Percentiles rank a stretch among this genome's conserved stretches.
Conservation (phyloP, 768 basidiomycete genomes). For the Russula sp. region DNA sequence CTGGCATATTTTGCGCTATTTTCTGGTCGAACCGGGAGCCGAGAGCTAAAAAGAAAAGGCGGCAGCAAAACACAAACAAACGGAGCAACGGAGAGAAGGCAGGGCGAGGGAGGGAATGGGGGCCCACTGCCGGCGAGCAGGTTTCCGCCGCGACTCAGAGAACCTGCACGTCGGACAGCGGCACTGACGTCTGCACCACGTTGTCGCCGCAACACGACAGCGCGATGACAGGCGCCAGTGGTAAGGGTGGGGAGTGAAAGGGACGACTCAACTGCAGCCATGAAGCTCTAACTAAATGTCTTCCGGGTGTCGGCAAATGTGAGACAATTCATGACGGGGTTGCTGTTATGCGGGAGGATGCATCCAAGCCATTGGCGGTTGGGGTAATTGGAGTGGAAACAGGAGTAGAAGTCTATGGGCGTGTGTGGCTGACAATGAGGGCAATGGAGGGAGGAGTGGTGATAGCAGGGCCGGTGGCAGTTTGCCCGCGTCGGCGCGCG, state of each 20-base stretch:
- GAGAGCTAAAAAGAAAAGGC: not conserved
- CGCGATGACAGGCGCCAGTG: conserved; percentile 15
- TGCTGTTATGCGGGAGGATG: not conserved
- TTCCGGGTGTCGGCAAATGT: not conserved
- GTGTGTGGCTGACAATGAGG: not conserved
- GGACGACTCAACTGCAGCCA: conserved; percentile 12
- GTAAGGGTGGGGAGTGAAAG: not conserved
- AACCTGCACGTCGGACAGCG: conserved; percentile 14
- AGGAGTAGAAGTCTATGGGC: not conserved
- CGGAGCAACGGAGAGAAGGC: too few relatives aligned
- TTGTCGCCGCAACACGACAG: conserved; percentile 23
- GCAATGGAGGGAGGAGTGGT: not conserved
- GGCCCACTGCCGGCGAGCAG: conserved; percentile 10
- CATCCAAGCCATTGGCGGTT: not conserved
- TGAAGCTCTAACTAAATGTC: not conserved
- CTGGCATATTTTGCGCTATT: not conserved
- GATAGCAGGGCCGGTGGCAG: not conserved
- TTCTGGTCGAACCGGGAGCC: not conserved
- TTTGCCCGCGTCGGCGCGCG: not conserved
- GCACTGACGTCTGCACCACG: conserved; percentile 16
- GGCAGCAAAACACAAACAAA: conserved; percentile 1
- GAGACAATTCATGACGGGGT: too few relatives aligned
- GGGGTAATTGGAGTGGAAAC: not conserved
- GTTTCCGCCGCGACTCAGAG: conserved; percentile 22
- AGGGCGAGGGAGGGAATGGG: not conserved